A percentile compares a stretch with the other conserved stretches of the same genome.
phyloP scores from a whole-genome alignment of 2,329 filamentous ascomycete genomes.

The Pseudogymnoascus sp. region DNA sequence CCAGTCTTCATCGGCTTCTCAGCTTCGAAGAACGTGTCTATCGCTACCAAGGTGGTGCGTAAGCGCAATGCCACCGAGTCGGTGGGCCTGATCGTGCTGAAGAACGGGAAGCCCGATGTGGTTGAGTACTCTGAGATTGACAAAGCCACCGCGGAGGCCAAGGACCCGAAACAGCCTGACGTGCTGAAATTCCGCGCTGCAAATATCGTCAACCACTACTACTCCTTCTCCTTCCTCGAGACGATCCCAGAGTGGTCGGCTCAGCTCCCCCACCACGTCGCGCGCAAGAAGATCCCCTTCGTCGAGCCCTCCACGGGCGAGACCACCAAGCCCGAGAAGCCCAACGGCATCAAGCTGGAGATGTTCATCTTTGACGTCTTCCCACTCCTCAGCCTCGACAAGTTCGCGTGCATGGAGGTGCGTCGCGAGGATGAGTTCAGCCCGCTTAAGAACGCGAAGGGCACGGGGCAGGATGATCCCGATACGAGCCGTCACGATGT shows the following conservation, averaged over 20 bases:
- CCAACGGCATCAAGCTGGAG: slow-evolving; percentile 98
- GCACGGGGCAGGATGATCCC: slow-evolving; percentile 85
- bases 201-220: slow-evolving; percentile 99
- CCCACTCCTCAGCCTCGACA: slow-evolving; percentile 73
- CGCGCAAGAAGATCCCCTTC: slow-evolving; percentile 95
- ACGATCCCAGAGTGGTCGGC: slow-evolving; percentile 80
- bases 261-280: slow-evolving; percentile 88
- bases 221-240: slow-evolving; percentile 88
- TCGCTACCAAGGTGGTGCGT: slow-evolving; percentile 98
- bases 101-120: slow-evolving; percentile 93
- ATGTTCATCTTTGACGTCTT: slow-evolving; percentile 99
- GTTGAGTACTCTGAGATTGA: slow-evolving; percentile 99
- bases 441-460: slow-evolving; percentile 82
- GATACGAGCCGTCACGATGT: slow-evolving; percentile 90
- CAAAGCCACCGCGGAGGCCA: slow-evolving; percentile 76
- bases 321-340: slow-evolving; percentile 81
- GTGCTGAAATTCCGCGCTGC: slow-evolving; percentile 93
- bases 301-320: slow-evolving; percentile 70
- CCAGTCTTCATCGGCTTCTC: slow-evolving; percentile 93
- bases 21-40: slow-evolving; percentile 80
- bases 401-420: slow-evolving; percentile 95
- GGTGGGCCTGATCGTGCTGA: slow-evolving; percentile 86
- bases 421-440: slow-evolving; percentile 97
- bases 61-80: slow-evolving; percentile 96
- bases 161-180: slow-evolving; percentile 70